Evolutionary conservation across 2,329 filamentous ascomycete genomes (phyloP).

Genomic region (Coniella lustricola): DNA sequence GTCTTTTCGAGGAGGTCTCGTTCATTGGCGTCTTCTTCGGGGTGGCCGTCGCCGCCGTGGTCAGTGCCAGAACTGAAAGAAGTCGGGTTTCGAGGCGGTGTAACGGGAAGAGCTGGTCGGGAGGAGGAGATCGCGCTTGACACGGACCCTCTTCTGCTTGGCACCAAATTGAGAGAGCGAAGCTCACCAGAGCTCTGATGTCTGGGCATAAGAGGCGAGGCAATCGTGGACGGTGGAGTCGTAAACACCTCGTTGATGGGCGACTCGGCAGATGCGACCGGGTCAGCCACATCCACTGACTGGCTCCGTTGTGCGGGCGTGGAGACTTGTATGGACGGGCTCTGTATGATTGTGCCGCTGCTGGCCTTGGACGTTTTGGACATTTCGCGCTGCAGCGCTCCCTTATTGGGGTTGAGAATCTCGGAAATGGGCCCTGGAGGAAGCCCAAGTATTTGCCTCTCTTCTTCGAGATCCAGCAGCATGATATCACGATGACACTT

Average conservation of each 20-base stretch:
- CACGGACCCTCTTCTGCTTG: slow-evolving; percentile 34
- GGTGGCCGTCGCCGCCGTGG: slow-evolving; percentile 26
- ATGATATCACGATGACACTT: slow-evolving; percentile 89
- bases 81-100: slow-evolving; percentile 26
- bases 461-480: slow-evolving; percentile 76
- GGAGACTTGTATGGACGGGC: slow-evolving; percentile 29
- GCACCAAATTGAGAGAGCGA: slow-evolving; percentile 29
- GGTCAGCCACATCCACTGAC: slow-evolving; percentile 21
- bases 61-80: slow-evolving; percentile 26
- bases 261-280: slow-evolving; percentile 30
- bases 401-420: slow-evolving; percentile 16
- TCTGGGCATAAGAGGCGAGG: slow-evolving; percentile 30
- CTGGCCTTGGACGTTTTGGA: slow-evolving; percentile 31
- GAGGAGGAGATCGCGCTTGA: slow-evolving; percentile 37
- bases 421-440: slow-evolving; percentile 20
- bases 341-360: slow-evolving; percentile 24
- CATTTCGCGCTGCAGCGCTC: slow-evolving; percentile 23
- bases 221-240: slow-evolving; percentile 38
- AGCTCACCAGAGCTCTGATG: slow-evolving; percentile 38
- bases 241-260: slow-evolving; percentile 39
- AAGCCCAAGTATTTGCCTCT: slow-evolving; percentile 40
- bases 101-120: slow-evolving; percentile 25
- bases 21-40: slow-evolving; percentile 59
- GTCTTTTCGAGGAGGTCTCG: slow-evolving; percentile 60
- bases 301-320: slow-evolving; percentile 27